Percentiles rank a stretch among this genome's conserved stretches.
These are phyloP conservation scores for Coemansia javaensis DNA, from an alignment of 192 early-diverging fungal genomes.

Conservation along the genomic window DNA sequence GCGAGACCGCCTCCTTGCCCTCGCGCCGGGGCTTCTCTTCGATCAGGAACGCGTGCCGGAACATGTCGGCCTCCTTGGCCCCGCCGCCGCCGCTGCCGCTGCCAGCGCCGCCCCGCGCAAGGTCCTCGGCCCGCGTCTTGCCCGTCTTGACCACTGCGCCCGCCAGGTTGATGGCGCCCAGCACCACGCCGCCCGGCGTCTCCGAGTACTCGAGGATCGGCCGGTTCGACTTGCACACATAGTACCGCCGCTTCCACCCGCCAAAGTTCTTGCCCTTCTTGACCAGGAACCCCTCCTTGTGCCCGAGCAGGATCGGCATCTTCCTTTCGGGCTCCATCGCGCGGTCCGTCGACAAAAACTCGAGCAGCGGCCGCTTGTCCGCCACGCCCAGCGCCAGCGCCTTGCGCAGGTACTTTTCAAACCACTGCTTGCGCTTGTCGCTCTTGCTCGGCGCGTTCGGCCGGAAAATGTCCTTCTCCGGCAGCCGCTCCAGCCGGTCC, in stretches of 20 bases:
- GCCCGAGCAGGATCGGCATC: constrained; percentile 54
- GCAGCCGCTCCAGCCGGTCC: constrained; percentile 68
- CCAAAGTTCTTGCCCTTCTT: constrained; percentile 97
- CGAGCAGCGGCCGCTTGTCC: constrained; percentile 62
- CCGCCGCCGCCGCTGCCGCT: constrained; percentile 8
- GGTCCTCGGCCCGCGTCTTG: constrained; percentile 21
- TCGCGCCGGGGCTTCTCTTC: constrained; percentile 66
- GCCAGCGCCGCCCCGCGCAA: not conserved
- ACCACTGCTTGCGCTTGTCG: constrained; percentile 78
- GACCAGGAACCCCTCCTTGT: constrained; percentile 82
- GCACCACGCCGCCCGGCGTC: constrained; percentile 64
- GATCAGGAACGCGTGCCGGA: constrained; percentile 82
- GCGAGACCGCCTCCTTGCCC: constrained; percentile 58
- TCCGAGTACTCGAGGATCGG: constrained; percentile 80
- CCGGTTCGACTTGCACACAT: constrained; percentile 59
- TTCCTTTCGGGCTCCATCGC: constrained; percentile 47
- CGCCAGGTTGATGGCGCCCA: constrained; percentile 72
- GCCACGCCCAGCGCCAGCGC: constrained; percentile 56
- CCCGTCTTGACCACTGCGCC: constrained; percentile 54
- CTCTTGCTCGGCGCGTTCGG: constrained; percentile 78
- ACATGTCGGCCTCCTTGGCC: constrained; percentile 57
- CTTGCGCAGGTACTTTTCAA: constrained; percentile 80
- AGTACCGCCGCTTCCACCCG: constrained; percentile 92
- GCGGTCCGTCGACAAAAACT: constrained; percentile 73
- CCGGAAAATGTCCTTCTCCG: constrained; percentile 80